Percentiles rank a stretch among this genome's conserved stretches.
phyloP scores from a whole-genome alignment of 257 asterid genomes.

The Solanum rostratum region DNA sequence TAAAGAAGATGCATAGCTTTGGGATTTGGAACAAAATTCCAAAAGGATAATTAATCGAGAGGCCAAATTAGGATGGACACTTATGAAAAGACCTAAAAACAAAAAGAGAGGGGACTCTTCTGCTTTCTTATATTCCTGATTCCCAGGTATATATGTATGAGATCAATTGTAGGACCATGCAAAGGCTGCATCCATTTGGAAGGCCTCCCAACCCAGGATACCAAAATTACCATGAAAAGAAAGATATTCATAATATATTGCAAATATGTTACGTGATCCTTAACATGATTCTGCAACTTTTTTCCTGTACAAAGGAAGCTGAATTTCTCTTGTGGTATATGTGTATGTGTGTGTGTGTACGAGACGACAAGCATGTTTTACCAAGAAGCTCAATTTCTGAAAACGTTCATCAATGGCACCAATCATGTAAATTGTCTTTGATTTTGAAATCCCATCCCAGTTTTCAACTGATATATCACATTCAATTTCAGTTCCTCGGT shows the following conservation, averaged over 20 bases:
- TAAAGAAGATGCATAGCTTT: not conserved
- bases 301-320: not conserved
- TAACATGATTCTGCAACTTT: not conserved
- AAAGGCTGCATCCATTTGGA: not conserved
- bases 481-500: slow-evolving; percentile 88
- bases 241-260: not conserved
- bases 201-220: not conserved
- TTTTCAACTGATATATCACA: slow-evolving; percentile 96
- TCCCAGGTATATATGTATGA: not conserved
- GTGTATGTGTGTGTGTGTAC: not conserved
- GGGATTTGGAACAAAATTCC: not conserved
- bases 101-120: not conserved
- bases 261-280: not conserved
- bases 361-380: slow-evolving; percentile 18
- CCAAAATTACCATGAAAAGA: not conserved
- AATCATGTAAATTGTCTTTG: slow-evolving; percentile 54
- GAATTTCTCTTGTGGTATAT: not conserved
- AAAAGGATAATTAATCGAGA: not conserved
- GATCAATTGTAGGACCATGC: not conserved
- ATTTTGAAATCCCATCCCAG: slow-evolving; percentile 82
- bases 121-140: not conserved
- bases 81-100: not conserved
- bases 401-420: slow-evolving; percentile 81
- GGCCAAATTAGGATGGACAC: not conserved
- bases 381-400: slow-evolving; percentile 84